phyloP scores from a whole-genome alignment of 2,329 filamentous ascomycete species.

The Ascosphaera acerosa region DNA sequence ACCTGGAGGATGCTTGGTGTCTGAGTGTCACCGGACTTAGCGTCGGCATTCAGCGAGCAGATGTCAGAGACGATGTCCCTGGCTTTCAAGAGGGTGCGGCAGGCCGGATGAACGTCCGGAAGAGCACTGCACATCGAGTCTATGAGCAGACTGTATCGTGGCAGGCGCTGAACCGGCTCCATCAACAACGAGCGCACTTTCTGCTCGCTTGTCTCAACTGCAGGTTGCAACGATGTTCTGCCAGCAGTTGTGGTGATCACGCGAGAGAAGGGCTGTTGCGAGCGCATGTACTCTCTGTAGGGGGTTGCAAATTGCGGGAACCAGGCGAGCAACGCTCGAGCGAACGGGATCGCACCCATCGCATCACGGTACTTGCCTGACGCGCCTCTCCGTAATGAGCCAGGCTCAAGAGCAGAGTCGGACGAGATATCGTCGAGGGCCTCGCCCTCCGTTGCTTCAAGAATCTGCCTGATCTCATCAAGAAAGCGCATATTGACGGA shows the following conservation, averaged over 20 bases:
- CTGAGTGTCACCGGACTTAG: constrained; percentile 41
- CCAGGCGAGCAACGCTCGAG: constrained; percentile 65
- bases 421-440: constrained; percentile 52
- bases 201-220: constrained; percentile 73
- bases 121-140: constrained; percentile 80
- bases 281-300: constrained; percentile 80
- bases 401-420: constrained; percentile 22
- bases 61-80: constrained; percentile 90
- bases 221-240: no score
- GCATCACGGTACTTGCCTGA: constrained; percentile 33
- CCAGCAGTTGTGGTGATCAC: no score
- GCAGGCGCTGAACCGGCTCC: constrained; percentile 82
- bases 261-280: constrained; percentile 64
- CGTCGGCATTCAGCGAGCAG: constrained; percentile 63
- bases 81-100: constrained; percentile 62
- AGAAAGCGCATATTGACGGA: constrained; percentile 62
- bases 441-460: constrained; percentile 64
- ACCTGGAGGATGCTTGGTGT: constrained; percentile 48
- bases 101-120: constrained; percentile 61
- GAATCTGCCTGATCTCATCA: constrained; percentile 44
- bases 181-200: constrained; percentile 75
- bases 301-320: constrained; percentile 78
- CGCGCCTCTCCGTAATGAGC: constrained; percentile 22
- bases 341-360: constrained; percentile 53
- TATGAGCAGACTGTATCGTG: constrained; percentile 85